These are phyloP conservation scores for Pseudocercospora ulei DNA, from an alignment of 2,329 filamentous ascomycete species.

Conservation along the genomic window DNA sequence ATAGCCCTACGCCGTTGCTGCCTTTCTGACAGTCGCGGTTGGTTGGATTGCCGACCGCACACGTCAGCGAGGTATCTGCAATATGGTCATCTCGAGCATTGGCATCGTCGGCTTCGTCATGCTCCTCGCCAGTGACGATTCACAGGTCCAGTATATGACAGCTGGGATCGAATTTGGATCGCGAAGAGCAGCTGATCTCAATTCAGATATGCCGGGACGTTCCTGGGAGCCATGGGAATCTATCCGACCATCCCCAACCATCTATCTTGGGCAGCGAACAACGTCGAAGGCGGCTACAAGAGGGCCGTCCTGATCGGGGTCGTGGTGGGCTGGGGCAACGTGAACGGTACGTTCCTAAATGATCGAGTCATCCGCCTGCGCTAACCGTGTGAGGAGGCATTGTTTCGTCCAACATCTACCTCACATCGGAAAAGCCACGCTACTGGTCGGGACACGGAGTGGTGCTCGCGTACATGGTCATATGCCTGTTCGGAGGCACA, in stretches of 20 bases:
- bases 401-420: slow-evolving; percentile 71
- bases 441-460: slow-evolving; percentile 56
- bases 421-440: slow-evolving; percentile 20
- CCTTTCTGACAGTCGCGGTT: slow-evolving; percentile 56
- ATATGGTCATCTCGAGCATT: slow-evolving; percentile 59
- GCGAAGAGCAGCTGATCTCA: too few species aligned
- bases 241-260: slow-evolving; percentile 57
- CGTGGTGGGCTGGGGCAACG: slow-evolving; percentile 81
- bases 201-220: slow-evolving; percentile 33
- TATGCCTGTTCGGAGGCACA: slow-evolving; percentile 53
- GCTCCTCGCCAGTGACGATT: slow-evolving; percentile 55
- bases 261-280: slow-evolving; percentile 78
- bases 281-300: slow-evolving; percentile 82
- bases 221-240: slow-evolving; percentile 19
- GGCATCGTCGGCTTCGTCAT: slow-evolving; percentile 73
- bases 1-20: slow-evolving; percentile 58
- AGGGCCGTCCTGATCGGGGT: slow-evolving; percentile 73
- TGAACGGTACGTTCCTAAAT: slow-evolving; percentile 57
- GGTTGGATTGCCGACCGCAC: slow-evolving; percentile 70
- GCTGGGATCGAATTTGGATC: too few species aligned
- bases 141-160: slow-evolving; percentile 67
- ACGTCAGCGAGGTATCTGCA: slow-evolving; percentile 64
- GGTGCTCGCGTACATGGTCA: slow-evolving; percentile 63
- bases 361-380: slow-evolving; percentile 1
- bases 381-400: slow-evolving; percentile 60